These are phyloP conservation scores for Aspergillus diversus DNA, from an alignment of 495 filamentous ascomycete genomes.

Conservation along the genomic window DNA sequence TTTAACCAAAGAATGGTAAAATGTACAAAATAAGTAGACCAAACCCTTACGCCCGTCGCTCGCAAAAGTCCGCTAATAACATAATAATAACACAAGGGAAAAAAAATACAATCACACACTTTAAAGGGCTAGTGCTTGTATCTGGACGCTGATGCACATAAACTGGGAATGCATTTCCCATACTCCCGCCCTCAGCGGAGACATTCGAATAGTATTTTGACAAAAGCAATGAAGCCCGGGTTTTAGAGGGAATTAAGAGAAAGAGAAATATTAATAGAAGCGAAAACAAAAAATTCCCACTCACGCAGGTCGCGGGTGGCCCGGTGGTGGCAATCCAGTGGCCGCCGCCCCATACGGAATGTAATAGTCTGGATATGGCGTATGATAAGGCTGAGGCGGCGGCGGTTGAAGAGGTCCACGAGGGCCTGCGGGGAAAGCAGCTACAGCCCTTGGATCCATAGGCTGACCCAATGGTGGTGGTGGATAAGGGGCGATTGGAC, in stretches of 20 bases:
- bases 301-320: slow-evolving; percentile 26
- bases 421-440: slow-evolving; percentile 25
- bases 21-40: neutral
- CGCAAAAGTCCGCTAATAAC: slow-evolving; percentile 4
- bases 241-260: slow-evolving; percentile 8
- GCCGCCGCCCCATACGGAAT: slow-evolving; percentile 24
- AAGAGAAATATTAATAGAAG: slow-evolving; percentile 2
- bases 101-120: slow-evolving; percentile 7
- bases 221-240: too few relatives aligned
- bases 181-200: too few relatives aligned
- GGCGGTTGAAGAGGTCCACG: slow-evolving; percentile 25
- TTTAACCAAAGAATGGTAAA: neutral
- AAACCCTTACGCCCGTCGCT: slow-evolving; percentile 18
- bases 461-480: slow-evolving; percentile 14
- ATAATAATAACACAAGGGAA: slow-evolving; percentile 4
- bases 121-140: neutral
- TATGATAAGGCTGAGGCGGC: slow-evolving; percentile 30
- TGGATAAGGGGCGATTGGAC: slow-evolving; percentile 24
- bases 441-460: slow-evolving; percentile 28
- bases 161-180: slow-evolving; percentile 24
- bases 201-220: too few relatives aligned
- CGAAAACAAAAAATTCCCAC: neutral
- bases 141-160: slow-evolving; percentile 16
- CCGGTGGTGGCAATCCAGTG: slow-evolving; percentile 23
- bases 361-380: slow-evolving; percentile 32